A percentile compares a stretch with the other conserved stretches of the same genome.
Evolutionary conservation across 106 monocot genomes (phyloP).

Genomic region (Ottelia alismoides): DNA sequence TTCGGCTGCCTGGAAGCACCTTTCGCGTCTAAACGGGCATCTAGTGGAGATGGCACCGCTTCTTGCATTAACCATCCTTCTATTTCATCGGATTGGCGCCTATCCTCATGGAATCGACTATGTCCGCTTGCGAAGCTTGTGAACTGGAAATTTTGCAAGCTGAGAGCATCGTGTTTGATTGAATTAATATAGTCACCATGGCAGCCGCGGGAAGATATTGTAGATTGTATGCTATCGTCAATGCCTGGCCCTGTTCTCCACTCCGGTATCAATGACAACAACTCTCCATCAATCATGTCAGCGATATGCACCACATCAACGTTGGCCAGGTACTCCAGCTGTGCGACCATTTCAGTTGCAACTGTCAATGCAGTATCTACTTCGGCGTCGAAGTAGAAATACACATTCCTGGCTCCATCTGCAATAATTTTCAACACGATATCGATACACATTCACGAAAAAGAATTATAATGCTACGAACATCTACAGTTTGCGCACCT

Average conservation of each 20-base stretch:
- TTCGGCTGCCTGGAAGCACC: too few species aligned
- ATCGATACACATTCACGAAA: too few species aligned
- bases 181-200: conserved; percentile 24
- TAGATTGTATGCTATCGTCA: conserved; percentile 27
- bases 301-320: conserved; percentile 75
- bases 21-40: too few species aligned
- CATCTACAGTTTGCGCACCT: conserved; percentile 32
- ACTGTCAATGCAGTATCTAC: conserved; percentile 75
- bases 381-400: conserved; percentile 72
- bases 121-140: conserved; percentile 28
- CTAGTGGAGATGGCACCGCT: neutral
- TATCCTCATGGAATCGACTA: conserved; percentile 67
- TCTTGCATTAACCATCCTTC: conserved; percentile 9
- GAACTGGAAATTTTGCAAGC: conserved; percentile 7
- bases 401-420: conserved; percentile 64
- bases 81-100: conserved; percentile 26
- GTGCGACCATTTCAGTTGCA: conserved; percentile 84
- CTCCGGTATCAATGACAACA: conserved; percentile 49
- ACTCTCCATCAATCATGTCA: conserved; percentile 84
- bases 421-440: too few species aligned
- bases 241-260: conserved; percentile 60
- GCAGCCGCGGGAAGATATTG: conserved; percentile 43
- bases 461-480: too few species aligned
- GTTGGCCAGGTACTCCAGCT: conserved; percentile 68
- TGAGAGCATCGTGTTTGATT: neutral